Conservation (phyloP, 768 basidiomycete species). For the Clitopilus passeckerianus region DNA sequence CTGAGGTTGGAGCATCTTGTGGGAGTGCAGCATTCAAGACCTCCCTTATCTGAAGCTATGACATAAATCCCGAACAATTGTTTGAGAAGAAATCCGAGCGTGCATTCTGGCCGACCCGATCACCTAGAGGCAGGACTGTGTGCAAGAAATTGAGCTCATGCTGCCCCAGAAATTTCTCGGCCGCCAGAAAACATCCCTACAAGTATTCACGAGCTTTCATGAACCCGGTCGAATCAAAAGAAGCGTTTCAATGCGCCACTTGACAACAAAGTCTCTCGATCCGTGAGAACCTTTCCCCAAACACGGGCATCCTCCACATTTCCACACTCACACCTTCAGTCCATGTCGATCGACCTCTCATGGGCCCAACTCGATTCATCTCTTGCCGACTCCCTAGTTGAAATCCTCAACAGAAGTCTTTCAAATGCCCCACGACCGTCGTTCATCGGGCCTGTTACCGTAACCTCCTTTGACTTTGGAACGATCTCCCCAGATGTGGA, state of each 20-base stretch:
- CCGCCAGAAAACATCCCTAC: background rate
- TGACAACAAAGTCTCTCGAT: background rate
- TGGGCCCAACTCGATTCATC: constrained; percentile 80
- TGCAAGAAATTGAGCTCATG: background rate
- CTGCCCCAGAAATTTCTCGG: background rate
- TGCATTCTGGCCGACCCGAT: background rate
- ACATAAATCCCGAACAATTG: background rate
- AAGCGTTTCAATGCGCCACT: background rate
- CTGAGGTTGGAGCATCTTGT: background rate
- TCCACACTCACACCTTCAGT: background rate
- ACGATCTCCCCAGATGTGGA: constrained; percentile 78
- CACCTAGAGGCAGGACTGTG: background rate
- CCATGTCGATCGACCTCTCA: constrained; percentile 94
- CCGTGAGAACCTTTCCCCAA: background rate
- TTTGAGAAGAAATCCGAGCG: background rate
- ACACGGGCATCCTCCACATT: background rate
- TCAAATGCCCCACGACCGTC: constrained; percentile 71
- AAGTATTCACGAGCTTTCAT: background rate
- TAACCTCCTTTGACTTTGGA: constrained; percentile 87
- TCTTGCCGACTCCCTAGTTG: constrained; percentile 64
- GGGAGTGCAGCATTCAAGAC: background rate
- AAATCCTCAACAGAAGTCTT: constrained; percentile 78
- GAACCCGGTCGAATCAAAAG: background rate
- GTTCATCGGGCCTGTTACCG: constrained; percentile 89
- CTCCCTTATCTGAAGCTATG: background rate